phyloP scores from a whole-genome alignment of 495 filamentous ascomycete species.

The Penicillium paxilli region DNA sequence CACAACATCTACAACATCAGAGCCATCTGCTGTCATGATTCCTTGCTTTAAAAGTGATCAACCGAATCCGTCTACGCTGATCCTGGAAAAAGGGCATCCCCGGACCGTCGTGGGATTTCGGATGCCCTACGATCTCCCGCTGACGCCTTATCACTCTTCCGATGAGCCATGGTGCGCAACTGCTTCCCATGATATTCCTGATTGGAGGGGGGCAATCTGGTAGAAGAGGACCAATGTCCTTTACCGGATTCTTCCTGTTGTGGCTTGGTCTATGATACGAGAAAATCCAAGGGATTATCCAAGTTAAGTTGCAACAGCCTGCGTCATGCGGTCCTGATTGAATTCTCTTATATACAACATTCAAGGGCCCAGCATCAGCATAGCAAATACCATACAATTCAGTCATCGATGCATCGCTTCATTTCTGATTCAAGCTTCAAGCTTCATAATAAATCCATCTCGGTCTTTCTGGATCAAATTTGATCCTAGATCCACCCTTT shows the following conservation, averaged over 20 bases:
- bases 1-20: neutral
- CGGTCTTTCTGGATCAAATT: neutral
- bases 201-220: slow-evolving; percentile 69
- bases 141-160: slow-evolving; percentile 58
- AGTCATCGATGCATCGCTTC: slow-evolving; percentile 17
- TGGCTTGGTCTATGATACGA: neutral
- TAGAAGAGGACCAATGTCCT: slow-evolving; percentile 1
- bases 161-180: slow-evolving; percentile 83
- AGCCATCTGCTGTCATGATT: slow-evolving; percentile 52
- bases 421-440: slow-evolving; percentile 8
- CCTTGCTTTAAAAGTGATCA: slow-evolving; percentile 64
- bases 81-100: neutral
- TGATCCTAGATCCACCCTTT: neutral
- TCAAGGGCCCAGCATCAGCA: neutral
- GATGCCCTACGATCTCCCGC: slow-evolving; percentile 82
- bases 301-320: neutral
- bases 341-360: slow-evolving; percentile 11
- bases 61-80: slow-evolving; percentile 27
- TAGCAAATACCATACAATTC: neutral
- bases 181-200: slow-evolving; percentile 57
- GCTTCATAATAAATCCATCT: slow-evolving; percentile 5
- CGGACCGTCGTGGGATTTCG: slow-evolving; percentile 59
- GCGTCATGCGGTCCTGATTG: neutral
- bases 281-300: neutral
- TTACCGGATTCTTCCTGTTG: neutral